Conservation (phyloP, 176 grass and related monocot species). For the Poa pratensis region DNA sequence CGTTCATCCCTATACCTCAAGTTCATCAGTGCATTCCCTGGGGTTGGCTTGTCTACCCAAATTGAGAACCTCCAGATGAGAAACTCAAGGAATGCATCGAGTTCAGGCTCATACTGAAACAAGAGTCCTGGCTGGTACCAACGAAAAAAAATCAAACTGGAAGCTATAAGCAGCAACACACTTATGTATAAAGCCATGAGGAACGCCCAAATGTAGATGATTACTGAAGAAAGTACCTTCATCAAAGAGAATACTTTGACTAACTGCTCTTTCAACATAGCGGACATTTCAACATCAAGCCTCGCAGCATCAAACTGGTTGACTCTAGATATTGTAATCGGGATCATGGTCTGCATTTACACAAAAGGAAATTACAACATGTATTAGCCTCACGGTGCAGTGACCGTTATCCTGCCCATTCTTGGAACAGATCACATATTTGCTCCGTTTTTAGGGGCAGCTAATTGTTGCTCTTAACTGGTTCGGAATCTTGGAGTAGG, state of each 20-base stretch:
- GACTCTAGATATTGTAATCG: slow-evolving; percentile 84
- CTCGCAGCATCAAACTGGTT: slow-evolving; percentile 95
- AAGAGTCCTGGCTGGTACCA: slow-evolving; percentile 88
- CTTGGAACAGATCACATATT: background rate
- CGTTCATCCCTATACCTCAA: slow-evolving; percentile 92
- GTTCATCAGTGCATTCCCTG: slow-evolving; percentile 95
- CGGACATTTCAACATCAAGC: slow-evolving; percentile 93
- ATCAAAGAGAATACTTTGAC: slow-evolving; percentile 94
- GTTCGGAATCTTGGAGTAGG: background rate
- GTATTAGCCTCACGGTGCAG: background rate
- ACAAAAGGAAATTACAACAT: slow-evolving; percentile 5
- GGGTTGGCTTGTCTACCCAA: slow-evolving; percentile 98
- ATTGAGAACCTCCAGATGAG: slow-evolving; percentile 99
- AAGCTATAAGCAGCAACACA: background rate
- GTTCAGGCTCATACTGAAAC: slow-evolving; percentile 95
- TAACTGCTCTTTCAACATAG: slow-evolving; percentile 97
- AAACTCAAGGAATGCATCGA: slow-evolving; percentile 96
- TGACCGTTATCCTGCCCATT: background rate
- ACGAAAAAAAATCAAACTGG: slow-evolving; percentile 39
- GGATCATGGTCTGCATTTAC: slow-evolving; percentile 60
- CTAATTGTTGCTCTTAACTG: slow-evolving; percentile 6
- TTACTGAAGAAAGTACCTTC: slow-evolving; percentile 70
- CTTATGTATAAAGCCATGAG: slow-evolving; percentile 19
- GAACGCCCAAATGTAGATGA: background rate
- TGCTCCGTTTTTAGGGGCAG: background rate